These are phyloP conservation scores for Colletotrichum nymphaeae DNA, from an alignment of 2,329 filamentous ascomycete species.

Conservation along the genomic window DNA sequence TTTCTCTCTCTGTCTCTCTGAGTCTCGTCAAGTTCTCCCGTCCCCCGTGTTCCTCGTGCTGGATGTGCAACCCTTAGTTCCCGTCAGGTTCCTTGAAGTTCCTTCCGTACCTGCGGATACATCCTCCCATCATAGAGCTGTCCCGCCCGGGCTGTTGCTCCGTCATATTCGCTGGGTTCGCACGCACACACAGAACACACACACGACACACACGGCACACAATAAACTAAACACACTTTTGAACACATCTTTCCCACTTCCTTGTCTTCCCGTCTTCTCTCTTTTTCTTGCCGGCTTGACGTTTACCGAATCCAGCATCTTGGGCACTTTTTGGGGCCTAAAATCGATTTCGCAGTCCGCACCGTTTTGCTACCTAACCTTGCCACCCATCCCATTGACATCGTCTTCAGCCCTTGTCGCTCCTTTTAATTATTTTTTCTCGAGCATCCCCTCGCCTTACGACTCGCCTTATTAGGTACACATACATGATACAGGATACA, in stretches of 20 bases:
- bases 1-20: not conserved
- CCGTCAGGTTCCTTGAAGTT: not conserved
- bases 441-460: not conserved
- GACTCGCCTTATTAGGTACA: slow-evolving; percentile 1
- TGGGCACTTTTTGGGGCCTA: not conserved
- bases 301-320: not conserved
- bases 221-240: not conserved
- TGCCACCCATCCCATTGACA: not conserved
- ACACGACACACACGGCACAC: not conserved
- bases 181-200: not conserved
- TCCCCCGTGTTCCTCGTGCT: not conserved
- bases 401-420: not conserved
- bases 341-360: not conserved
- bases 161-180: slow-evolving; percentile 2
- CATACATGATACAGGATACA: not conserved
- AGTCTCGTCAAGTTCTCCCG: not conserved
- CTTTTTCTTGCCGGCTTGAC: slow-evolving; percentile 1
- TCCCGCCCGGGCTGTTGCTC: not conserved
- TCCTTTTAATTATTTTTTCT: not conserved
- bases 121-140: not conserved
- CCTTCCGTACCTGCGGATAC: not conserved
- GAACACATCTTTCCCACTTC: slow-evolving; percentile 4
- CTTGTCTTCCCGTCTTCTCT: not conserved
- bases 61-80: not conserved
- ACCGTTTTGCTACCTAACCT: not conserved